Evolutionary conservation across 2,329 filamentous ascomycete species (phyloP).

Genomic region (Hypoxylon sp.): DNA sequence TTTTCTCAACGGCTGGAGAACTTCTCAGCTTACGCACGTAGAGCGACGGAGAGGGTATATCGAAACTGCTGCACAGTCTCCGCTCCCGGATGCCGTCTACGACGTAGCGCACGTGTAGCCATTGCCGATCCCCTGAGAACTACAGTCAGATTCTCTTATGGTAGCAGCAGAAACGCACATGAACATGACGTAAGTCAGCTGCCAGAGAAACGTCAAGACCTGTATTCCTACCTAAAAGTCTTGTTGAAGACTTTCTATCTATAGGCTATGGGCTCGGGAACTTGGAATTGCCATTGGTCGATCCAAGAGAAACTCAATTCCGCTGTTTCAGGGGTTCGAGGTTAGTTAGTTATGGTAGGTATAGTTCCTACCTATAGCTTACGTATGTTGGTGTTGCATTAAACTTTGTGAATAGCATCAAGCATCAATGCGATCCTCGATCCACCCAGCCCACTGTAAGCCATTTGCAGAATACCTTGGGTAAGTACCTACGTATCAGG

Average conservation of each 20-base stretch:
- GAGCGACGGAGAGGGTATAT: constrained; percentile 18
- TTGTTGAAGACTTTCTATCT: constrained; percentile 6
- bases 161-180: background rate
- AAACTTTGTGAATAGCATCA: constrained; percentile 14
- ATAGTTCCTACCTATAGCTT: background rate
- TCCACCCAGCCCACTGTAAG: background rate
- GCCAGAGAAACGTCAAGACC: constrained; percentile 1
- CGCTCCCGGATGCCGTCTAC: constrained; percentile 14
- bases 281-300: background rate
- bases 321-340: background rate
- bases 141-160: constrained; percentile 21
- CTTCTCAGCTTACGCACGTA: constrained; percentile 5
- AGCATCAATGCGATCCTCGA: background rate
- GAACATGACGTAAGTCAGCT: constrained; percentile 22
- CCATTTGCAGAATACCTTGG: constrained; percentile 1
- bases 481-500: background rate
- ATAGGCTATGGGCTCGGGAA: constrained; percentile 9
- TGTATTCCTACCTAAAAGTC: constrained; percentile 12
- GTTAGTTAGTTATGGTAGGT: background rate
- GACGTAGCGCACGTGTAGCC: constrained; percentile 7
- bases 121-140: constrained; percentile 19
- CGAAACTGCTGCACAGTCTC: constrained; percentile 10
- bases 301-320: background rate
- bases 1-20: constrained; percentile 10
- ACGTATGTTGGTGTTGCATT: background rate